Conservation (phyloP, 2,329 filamentous ascomycete genomes). For the Epichloe hybrida region DNA sequence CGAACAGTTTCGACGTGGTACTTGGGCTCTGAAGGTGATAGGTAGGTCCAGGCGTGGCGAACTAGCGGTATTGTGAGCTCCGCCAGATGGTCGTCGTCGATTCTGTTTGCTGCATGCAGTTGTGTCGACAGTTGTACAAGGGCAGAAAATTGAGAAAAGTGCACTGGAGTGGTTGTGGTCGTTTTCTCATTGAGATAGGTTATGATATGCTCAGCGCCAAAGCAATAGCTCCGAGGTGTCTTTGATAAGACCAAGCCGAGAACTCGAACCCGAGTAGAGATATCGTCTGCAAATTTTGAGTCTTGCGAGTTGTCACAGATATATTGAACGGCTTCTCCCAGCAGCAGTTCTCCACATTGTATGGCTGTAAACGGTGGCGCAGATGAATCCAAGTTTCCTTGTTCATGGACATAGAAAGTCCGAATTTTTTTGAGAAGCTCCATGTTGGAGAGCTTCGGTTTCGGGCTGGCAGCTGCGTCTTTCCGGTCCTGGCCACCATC, state of each 20-base stretch:
- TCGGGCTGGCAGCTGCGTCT: constrained; percentile 3
- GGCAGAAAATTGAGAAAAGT: constrained; percentile 44
- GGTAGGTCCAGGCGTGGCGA: constrained; percentile 60
- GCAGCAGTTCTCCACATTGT: constrained; percentile 46
- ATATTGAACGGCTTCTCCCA: constrained; percentile 44
- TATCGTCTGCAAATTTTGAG: constrained; percentile 28
- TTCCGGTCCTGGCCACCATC: constrained; percentile 5
- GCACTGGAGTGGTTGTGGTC: constrained; percentile 21
- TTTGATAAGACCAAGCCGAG: constrained; percentile 46
- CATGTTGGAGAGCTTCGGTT: constrained; percentile 14
- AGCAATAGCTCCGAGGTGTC: constrained; percentile 26
- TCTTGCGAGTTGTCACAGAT: constrained; percentile 33
- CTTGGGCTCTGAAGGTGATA: constrained; percentile 74
- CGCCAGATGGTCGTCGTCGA: constrained; percentile 38
- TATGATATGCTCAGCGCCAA: constrained; percentile 34
- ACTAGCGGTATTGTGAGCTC: constrained; percentile 56
- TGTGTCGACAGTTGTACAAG: constrained; percentile 44
- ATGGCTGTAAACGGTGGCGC: constrained; percentile 44
- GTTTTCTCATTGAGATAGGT: constrained; percentile 37
- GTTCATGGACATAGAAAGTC: constrained; percentile 55
- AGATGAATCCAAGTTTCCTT: constrained; percentile 52
- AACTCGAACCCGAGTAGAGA: constrained; percentile 45
- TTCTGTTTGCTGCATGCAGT: constrained; percentile 39
- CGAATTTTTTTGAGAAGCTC: constrained; percentile 50
- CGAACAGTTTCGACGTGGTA: constrained; percentile 89